Evolutionary conservation across 371 early-diverging fungal genomes (phyloP), one percentile per base, ranked within the genome.

Genomic region (Mucor lusitanicus): DNA sequence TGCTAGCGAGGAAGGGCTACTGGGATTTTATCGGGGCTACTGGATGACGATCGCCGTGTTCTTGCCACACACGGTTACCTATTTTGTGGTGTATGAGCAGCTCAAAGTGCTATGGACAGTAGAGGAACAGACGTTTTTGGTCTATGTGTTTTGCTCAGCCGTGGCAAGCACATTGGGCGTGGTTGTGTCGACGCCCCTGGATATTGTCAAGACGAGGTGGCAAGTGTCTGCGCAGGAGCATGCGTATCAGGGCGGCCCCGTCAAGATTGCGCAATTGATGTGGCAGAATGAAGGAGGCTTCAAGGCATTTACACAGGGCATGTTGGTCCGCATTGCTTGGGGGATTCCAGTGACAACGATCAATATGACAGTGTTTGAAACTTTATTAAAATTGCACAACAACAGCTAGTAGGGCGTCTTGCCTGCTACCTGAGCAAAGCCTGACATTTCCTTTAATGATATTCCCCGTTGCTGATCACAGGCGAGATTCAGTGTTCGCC

Each of bases 201-300:
- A 97, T 78, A 95, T 97, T 25, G 94, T 97, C 77, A 97, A 97
- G 78, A 97, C 98, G 5, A 84, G 98, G 53, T 84, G 97, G 59
- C 98, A 97, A 81, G 97, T 96, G 33, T 93, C 92, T 40, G 87
- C 93, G 8, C 78, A 87, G 13, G 85, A 88, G 59, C 94, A 65
- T 30, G 71, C 71, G 40, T 72, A 65, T 73, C 73, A 54, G 59
- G 74, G 30, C 19, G 59, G 70, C 0, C 68, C 69, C 5, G 0
- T 69, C 12, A 50, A 66, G 46, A 84, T 90, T 28, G 78, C 84
- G 1, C 48, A 64, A 11, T 69, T 83, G 7, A 82, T 92, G 86
- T 88, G 87, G 74, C n/a, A 25, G 4, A 54, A 63, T 44, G 75
- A 86, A 42, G 90, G 88, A 39, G 90, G 91, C 1, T 78, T 84